Conservation (phyloP, 1,284 basidiomycete species). For the Chiua sp. region DNA sequence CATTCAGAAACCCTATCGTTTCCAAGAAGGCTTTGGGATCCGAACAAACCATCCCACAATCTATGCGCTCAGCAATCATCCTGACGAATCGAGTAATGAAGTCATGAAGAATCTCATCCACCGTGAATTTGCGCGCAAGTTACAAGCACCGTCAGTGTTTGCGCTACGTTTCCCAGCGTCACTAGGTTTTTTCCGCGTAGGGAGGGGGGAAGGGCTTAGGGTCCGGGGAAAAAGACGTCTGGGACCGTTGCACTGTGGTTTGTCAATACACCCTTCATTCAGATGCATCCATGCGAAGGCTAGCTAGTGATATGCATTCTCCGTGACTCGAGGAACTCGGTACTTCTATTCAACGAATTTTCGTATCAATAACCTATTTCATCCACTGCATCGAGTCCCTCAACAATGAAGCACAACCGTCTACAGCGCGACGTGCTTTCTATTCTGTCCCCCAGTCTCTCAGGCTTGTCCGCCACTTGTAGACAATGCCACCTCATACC, state of each 20-base stretch:
- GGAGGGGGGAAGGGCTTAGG: slow-evolving; percentile 11
- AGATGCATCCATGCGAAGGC: no score
- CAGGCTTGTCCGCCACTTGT: no score
- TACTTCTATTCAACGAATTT: no score
- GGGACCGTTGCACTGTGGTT: slow-evolving; percentile 45
- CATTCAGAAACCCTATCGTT: slow-evolving; percentile 77
- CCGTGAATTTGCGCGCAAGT: slow-evolving; percentile 65
- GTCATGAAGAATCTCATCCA: slow-evolving; percentile 85
- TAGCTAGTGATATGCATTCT: no score
- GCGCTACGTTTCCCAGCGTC: slow-evolving; percentile 25
- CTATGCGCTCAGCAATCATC: slow-evolving; percentile 93
- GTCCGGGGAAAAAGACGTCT: slow-evolving; percentile 55
- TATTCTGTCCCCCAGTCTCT: no score
- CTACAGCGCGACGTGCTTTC: no score
- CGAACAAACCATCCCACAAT: slow-evolving; percentile 96
- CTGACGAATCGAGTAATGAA: slow-evolving; percentile 83
- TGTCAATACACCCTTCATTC: no score
- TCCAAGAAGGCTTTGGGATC: slow-evolving; percentile 97
- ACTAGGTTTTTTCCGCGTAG: slow-evolving; percentile 9
- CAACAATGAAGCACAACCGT: no score
- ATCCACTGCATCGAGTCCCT: no score
- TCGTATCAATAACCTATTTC: no score
- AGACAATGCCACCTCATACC: no score
- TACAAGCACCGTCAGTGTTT: slow-evolving; percentile 21
- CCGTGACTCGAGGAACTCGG: no score